These are phyloP conservation scores for Helianthus annuus DNA, from an alignment of 129 eudicot species.

Conservation along the genomic window DNA sequence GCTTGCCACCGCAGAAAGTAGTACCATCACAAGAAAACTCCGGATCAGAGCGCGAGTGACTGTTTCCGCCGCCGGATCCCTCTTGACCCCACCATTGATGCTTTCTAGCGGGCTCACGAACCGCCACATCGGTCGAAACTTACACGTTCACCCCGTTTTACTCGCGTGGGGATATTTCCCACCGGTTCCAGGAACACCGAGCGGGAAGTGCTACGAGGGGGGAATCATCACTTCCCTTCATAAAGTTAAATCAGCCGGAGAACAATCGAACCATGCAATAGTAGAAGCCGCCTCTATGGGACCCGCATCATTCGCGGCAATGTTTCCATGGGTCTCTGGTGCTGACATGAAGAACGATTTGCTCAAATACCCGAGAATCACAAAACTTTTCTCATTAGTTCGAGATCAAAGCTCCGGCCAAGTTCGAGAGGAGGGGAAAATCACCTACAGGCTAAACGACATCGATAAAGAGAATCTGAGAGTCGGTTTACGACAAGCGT, in stretches of 20 bases:
- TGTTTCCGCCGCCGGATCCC: slow-evolving; percentile 75
- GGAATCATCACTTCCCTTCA: slow-evolving; percentile 82
- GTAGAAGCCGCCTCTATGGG: slow-evolving; percentile 66
- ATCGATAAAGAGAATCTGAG: slow-evolving; percentile 68
- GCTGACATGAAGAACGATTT: slow-evolving; percentile 56
- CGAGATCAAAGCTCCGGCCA: slow-evolving; percentile 78
- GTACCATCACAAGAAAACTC: slow-evolving; percentile 52
- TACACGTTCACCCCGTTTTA: slow-evolving; percentile 76
- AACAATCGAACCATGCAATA: slow-evolving; percentile 54
- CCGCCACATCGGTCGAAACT: slow-evolving; percentile 74
- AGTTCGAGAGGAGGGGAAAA: slow-evolving; percentile 46
- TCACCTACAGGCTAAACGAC: slow-evolving; percentile 49
- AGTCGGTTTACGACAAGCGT: slow-evolving; percentile 54
- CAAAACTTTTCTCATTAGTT: slow-evolving; percentile 53
- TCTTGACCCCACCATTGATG: slow-evolving; percentile 75
- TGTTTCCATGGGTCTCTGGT: slow-evolving; percentile 79
- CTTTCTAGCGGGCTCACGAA: slow-evolving; percentile 71
- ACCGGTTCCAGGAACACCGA: neutral
- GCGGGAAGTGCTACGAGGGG: slow-evolving; percentile 65
- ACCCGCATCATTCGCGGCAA: slow-evolving; percentile 54
- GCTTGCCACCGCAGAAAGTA: slow-evolving; percentile 40
- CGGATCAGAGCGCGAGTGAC: slow-evolving; percentile 55
- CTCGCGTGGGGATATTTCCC: slow-evolving; percentile 89
- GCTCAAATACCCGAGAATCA: slow-evolving; percentile 66
- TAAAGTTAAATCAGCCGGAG: slow-evolving; percentile 50